Conservation (phyloP, 345 rosid genomes). For the Cardamine chenopodiifolia region DNA sequence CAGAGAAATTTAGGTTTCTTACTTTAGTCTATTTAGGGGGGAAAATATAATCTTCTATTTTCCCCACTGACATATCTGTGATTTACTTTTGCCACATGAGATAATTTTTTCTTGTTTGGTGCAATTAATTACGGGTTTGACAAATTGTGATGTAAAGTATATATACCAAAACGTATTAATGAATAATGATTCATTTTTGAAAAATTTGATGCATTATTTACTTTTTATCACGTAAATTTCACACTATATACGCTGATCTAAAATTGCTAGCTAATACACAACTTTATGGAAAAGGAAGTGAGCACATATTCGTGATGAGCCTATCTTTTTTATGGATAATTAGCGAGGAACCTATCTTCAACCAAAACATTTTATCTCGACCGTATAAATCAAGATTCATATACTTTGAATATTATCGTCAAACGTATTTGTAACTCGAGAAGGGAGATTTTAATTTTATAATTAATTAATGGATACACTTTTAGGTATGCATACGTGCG, state of each 20-base stretch:
- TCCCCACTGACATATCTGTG: constrained; percentile 26
- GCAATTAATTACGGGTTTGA: constrained; percentile 23
- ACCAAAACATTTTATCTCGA: constrained; percentile 25
- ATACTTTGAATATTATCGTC: constrained; percentile 7
- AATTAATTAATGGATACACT: constrained; percentile 7
- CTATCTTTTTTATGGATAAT: constrained; percentile 13
- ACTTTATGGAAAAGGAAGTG: constrained; percentile 32
- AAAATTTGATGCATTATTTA: neutral
- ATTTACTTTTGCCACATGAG: constrained; percentile 20
- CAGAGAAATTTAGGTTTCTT: constrained; percentile 27
- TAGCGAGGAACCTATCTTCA: constrained; percentile 14
- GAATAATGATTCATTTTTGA: constrained; percentile 17
- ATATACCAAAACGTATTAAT: constrained; percentile 1
- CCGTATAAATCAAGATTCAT: constrained; percentile 5
- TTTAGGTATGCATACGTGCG: constrained; percentile 38
- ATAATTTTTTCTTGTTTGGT: constrained; percentile 15
- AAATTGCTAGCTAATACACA: neutral
- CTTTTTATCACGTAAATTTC: neutral
- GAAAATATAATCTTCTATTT: neutral
- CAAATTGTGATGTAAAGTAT: constrained; percentile 1
- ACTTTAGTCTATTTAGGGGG: constrained; percentile 23
- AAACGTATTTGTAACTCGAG: constrained; percentile 23
- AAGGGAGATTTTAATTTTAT: neutral
- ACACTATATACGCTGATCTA: neutral
- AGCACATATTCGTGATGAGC: constrained; percentile 40